These are phyloP conservation scores for Mucuna pruriens DNA, from an alignment of 306 rosid species.

Conservation along the genomic window DNA sequence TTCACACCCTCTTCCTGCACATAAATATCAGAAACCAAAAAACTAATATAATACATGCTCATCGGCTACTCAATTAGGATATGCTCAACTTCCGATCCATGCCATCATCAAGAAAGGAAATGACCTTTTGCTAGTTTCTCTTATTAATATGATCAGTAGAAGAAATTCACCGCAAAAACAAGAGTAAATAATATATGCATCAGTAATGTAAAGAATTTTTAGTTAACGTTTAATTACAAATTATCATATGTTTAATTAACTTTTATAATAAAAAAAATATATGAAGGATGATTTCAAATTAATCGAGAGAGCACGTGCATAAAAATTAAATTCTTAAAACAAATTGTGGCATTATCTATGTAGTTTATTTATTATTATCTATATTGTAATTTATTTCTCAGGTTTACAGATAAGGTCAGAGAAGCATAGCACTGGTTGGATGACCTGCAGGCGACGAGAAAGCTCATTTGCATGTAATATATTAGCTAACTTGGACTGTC, in stretches of 20 bases:
- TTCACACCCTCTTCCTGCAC: constrained; percentile 83
- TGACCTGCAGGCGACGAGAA: constrained; percentile 76
- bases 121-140: not conserved
- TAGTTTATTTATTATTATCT: not conserved
- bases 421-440: not conserved
- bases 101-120: not conserved
- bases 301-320: too few relatives aligned
- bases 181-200: too few relatives aligned
- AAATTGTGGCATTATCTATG: not conserved
- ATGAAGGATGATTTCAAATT: too few relatives aligned
- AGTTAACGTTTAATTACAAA: too few relatives aligned
- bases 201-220: too few relatives aligned
- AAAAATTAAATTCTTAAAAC: not conserved
- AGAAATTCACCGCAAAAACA: not conserved
- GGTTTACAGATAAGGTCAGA: not conserved
- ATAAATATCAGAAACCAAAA: constrained; percentile 17
- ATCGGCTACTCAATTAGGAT: not conserved
- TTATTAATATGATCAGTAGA: not conserved
- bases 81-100: not conserved
- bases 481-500: constrained; percentile 93
- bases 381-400: not conserved
- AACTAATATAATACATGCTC: not conserved
- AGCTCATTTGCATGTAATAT: constrained; percentile 85
- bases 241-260: too few relatives aligned
- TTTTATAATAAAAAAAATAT: too few relatives aligned